Evolutionary conservation across 495 filamentous ascomycete genomes (phyloP).

Genomic region (Daldinia bambusicola): DNA sequence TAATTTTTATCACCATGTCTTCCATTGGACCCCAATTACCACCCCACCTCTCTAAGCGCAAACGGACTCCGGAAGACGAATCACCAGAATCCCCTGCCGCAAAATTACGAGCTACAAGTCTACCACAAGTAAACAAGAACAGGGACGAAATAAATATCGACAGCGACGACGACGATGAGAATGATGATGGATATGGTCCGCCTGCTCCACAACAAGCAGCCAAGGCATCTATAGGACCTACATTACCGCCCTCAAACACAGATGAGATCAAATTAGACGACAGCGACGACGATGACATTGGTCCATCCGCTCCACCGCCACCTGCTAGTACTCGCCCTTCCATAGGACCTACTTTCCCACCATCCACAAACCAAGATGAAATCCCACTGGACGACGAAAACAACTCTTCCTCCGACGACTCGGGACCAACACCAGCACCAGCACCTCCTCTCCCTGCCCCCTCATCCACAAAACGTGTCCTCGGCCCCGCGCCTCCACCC

Average conservation of each 20-base stretch:
- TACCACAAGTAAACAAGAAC: constrained; percentile 51
- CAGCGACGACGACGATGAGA: constrained; percentile 35
- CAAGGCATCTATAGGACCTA: constrained; percentile 37
- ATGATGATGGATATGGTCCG: constrained; percentile 53
- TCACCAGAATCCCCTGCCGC: constrained; percentile 49
- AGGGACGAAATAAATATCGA: constrained; percentile 52
- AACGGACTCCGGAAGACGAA: constrained; percentile 60
- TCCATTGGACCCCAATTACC: constrained; percentile 63
- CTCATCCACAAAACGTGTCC: constrained; percentile 48
- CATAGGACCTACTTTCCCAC: constrained; percentile 52
- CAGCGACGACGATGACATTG: constrained; percentile 42
- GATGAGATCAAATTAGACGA: constrained; percentile 39
- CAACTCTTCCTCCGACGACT: constrained; percentile 16
- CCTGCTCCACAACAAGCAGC: constrained; percentile 32
- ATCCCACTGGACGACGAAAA: constrained; percentile 40
- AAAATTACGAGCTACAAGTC: constrained; percentile 49
- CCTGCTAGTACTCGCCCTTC: constrained; percentile 26
- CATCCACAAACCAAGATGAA: constrained; percentile 45
- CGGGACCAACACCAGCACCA: constrained; percentile 44
- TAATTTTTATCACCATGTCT: constrained; percentile 48
- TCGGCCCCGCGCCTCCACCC: constrained; percentile 59
- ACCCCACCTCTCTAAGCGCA: constrained; percentile 63
- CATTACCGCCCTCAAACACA: constrained; percentile 42
- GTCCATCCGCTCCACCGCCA: constrained; percentile 32
- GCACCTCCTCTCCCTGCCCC: constrained; percentile 21